Evolutionary conservation across 805 yeast genomes (phyloP).

Genomic region (Kuraishia hungarica): DNA sequence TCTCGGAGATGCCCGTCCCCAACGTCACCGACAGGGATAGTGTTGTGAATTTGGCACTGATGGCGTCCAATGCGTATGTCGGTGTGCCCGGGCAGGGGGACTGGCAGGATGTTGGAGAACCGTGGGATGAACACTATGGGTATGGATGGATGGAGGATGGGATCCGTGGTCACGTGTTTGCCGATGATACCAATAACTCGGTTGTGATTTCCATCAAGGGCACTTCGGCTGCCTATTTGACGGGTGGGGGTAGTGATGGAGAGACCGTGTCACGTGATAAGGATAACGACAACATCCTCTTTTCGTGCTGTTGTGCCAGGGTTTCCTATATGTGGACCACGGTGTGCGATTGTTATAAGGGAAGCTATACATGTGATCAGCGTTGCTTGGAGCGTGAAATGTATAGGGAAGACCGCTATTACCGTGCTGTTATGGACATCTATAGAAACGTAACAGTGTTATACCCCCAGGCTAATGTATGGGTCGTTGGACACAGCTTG

Average conservation of each 20-base stretch:
- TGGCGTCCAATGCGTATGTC: constrained; percentile 90
- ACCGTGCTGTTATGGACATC: constrained; percentile 68
- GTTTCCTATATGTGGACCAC: constrained; percentile 88
- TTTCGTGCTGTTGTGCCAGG: constrained; percentile 95
- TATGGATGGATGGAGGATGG: constrained; percentile 89
- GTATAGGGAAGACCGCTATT: constrained; percentile 69
- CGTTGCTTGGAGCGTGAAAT: constrained; percentile 75
- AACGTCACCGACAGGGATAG: constrained; percentile 70
- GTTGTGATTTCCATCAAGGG: constrained; percentile 85
- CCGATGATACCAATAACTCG: constrained; percentile 39
- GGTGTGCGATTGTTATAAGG: constrained; percentile 87
- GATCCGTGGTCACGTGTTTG: constrained; percentile 85
- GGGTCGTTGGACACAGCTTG: constrained; percentile 93
- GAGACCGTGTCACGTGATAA: constrained; percentile 81
- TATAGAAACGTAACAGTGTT: constrained; percentile 59
- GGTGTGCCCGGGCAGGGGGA: constrained; percentile 67
- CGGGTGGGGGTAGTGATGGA: constrained; percentile 30
- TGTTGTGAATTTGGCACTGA: constrained; percentile 63
- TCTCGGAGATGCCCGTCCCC: constrained; percentile 50
- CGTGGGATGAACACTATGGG: constrained; percentile 46
- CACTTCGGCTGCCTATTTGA: constrained; percentile 74
- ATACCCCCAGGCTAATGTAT: constrained; percentile 67
- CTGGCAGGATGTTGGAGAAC: constrained; percentile 72
- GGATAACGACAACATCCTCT: constrained; percentile 77
- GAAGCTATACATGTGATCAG: constrained; percentile 82